Percentiles rank a stretch among this genome's conserved stretches.
Conservation (phyloP, 805 yeast genomes). For the Ogataea corticis region DNA sequence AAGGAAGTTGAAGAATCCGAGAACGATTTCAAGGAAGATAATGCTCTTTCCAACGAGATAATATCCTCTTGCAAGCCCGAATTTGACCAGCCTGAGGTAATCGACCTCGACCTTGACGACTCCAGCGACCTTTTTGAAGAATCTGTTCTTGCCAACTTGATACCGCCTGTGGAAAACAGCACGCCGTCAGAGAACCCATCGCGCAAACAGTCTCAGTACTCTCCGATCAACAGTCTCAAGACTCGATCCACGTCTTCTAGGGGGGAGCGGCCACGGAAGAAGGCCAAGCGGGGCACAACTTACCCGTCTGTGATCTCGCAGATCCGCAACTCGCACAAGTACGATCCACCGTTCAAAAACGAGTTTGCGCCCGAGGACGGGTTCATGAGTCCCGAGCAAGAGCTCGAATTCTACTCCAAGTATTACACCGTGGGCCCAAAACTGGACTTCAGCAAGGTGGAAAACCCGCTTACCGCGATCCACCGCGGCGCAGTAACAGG, state of each 20-base stretch:
- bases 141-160: background rate
- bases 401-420: slow-evolving; percentile 41
- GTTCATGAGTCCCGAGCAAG: slow-evolving; percentile 39
- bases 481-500: slow-evolving; percentile 20
- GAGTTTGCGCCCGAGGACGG: slow-evolving; percentile 38
- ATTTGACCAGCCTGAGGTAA: slow-evolving; percentile 1
- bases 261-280: background rate
- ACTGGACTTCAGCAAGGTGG: slow-evolving; percentile 20
- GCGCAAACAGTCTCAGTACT: background rate
- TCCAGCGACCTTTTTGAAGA: slow-evolving; percentile 18
- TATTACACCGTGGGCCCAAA: slow-evolving; percentile 29
- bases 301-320: slow-evolving; percentile 2
- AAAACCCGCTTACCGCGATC: slow-evolving; percentile 27
- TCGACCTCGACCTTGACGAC: slow-evolving; percentile 15
- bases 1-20: slow-evolving; percentile 16
- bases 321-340: slow-evolving; percentile 3
- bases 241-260: slow-evolving; percentile 1
- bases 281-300: background rate
- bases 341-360: slow-evolving; percentile 26
- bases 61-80: background rate
- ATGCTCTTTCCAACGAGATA: slow-evolving; percentile 1
- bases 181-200: background rate
- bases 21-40: slow-evolving; percentile 16
- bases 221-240: slow-evolving; percentile 5
- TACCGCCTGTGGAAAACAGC: background rate